A percentile compares a stretch with the other conserved stretches of the same genome.
These are phyloP conservation scores for Isochrysis galbana DNA, from an alignment of 78 protist genomes.

Conservation along the genomic window DNA sequence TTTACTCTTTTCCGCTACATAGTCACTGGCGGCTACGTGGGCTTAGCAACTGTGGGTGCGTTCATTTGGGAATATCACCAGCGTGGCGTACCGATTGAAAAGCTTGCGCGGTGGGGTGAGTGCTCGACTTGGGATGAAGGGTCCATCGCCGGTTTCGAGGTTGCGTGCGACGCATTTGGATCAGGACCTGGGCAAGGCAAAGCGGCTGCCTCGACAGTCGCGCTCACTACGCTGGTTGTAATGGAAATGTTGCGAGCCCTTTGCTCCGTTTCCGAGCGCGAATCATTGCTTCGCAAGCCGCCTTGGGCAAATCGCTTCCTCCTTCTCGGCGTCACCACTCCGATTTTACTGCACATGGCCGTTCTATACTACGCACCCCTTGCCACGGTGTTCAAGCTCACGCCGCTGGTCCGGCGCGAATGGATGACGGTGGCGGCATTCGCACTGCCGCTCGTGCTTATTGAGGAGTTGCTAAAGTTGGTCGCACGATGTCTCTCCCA, in stretches of 20 bases:
- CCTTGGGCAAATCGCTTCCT: constrained; percentile 54
- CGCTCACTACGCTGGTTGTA: constrained; percentile 72
- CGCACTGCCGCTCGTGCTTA: constrained; percentile 65
- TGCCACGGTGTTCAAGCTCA: constrained; percentile 39
- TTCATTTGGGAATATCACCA: not conserved
- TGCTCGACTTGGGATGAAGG: not conserved
- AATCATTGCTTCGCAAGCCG: constrained; percentile 24
- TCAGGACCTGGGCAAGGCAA: not conserved
- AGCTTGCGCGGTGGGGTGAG: not conserved
- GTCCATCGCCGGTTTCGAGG: not conserved
- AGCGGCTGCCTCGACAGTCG: not conserved
- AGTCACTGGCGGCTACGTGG: constrained; percentile 60
- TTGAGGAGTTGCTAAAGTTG: constrained; percentile 73
- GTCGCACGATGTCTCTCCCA: no score
- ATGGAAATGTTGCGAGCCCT: constrained; percentile 79
- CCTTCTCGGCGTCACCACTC: constrained; percentile 41
- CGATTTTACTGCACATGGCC: constrained; percentile 43
- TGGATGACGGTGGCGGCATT: constrained; percentile 56
- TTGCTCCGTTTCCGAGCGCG: constrained; percentile 63
- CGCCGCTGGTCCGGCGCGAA: constrained; percentile 29
- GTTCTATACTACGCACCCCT: constrained; percentile 63
- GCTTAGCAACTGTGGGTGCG: constrained; percentile 59
- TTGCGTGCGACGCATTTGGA: not conserved
- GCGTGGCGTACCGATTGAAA: not conserved
- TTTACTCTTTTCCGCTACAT: constrained; percentile 60